These are phyloP conservation scores for Aspergillus ustus DNA, from an alignment of 2,329 filamentous ascomycete genomes.

Conservation along the genomic window DNA sequence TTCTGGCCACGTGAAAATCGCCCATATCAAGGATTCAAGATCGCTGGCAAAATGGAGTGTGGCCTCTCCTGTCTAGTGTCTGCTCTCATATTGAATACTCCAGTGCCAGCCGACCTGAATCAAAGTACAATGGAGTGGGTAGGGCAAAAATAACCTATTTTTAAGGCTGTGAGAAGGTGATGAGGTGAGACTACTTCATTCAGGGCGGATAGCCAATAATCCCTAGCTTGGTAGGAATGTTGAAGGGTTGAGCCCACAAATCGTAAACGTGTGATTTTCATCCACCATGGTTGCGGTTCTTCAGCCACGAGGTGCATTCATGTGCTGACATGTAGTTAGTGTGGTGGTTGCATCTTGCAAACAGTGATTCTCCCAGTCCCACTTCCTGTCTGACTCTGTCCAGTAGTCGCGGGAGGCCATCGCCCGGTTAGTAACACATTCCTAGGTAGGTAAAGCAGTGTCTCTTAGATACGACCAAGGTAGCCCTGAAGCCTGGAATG, in stretches of 20 bases:
- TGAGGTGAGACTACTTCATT: neutral
- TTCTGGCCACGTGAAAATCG: constrained; percentile 29
- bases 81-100: neutral
- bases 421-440: constrained; percentile 1
- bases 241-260: neutral
- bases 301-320: neutral
- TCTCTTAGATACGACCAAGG: neutral
- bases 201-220: neutral
- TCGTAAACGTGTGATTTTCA: neutral
- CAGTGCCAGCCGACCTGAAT: neutral
- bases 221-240: neutral
- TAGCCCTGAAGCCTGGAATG: neutral
- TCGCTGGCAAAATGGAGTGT: constrained; percentile 20
- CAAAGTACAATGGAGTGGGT: neutral
- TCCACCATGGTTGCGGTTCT: neutral
- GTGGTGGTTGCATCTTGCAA: neutral
- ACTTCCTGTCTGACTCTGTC: neutral
- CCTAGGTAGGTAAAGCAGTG: neutral
- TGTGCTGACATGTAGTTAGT: neutral
- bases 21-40: constrained; percentile 21
- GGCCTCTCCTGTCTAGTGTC: neutral
- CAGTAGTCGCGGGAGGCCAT: neutral
- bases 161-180: neutral
- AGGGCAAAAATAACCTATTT: neutral
- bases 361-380: neutral